These are phyloP conservation scores for Fusarium penzigii DNA, from an alignment of 2,329 filamentous ascomycete species.

Conservation along the genomic window DNA sequence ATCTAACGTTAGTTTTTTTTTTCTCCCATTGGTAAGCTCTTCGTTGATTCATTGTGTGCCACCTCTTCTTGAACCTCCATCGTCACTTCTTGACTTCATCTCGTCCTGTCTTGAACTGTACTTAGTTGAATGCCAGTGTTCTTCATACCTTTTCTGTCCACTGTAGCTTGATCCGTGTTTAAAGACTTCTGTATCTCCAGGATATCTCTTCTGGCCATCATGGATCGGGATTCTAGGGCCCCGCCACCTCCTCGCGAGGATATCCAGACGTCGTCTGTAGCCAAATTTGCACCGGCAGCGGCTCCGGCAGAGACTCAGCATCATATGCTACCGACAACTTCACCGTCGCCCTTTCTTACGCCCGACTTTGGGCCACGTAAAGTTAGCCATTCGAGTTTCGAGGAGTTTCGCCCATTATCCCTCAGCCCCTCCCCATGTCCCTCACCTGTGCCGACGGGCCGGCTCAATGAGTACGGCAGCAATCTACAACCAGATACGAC, in stretches of 20 bases:
- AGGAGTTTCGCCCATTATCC: conserved; percentile 26
- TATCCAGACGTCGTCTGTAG: conserved; percentile 7
- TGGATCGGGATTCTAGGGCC: conserved; percentile 18
- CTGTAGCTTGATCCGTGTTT: too few species aligned
- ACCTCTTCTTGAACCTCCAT: conserved; percentile 3
- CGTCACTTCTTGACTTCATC: conserved; percentile 1
- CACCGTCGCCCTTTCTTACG: background rate
- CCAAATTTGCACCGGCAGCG: conserved; percentile 14
- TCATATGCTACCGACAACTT: conserved; percentile 14
- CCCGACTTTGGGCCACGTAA: conserved; percentile 15
- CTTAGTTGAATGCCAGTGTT: too few species aligned
- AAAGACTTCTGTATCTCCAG: too few species aligned
- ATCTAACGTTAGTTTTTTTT: background rate
- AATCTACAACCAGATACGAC: conserved; percentile 7
- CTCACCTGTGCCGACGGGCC: conserved; percentile 22
- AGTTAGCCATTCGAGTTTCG: conserved; percentile 13
- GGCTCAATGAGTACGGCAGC: conserved; percentile 6
- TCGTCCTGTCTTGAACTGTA: too few species aligned
- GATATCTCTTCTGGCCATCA: conserved; percentile 1
- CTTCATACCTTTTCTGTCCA: too few species aligned
- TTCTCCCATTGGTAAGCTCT: conserved; percentile 17
- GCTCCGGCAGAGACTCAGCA: conserved; percentile 11
- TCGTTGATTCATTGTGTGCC: background rate
- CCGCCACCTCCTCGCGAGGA: conserved; percentile 22
- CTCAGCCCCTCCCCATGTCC: conserved; percentile 25